Evolutionary conservation across 805 yeast genomes (phyloP), one percentile per base, ranked within the genome.

Genomic region (Candida oleophila): DNA sequence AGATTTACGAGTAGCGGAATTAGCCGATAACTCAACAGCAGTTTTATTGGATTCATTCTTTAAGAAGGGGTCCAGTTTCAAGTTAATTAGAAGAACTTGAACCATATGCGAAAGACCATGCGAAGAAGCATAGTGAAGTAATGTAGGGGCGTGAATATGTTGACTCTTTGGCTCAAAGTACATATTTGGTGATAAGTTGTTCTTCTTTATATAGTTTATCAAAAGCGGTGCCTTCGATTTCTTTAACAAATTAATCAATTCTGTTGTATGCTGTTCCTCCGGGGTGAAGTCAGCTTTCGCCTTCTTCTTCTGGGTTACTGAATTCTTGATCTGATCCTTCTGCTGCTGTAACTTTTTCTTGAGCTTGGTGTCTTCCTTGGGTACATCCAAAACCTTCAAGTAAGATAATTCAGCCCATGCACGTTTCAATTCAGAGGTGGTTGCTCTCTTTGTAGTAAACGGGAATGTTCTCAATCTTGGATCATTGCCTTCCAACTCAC

Each of bases 371-470:
- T 74, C 68, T 2, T 72, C 65, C 52, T 74, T 68, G 1, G 96
- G 92, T n/a, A 74, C 64, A 8, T 79, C 78, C 4, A 77, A 64
- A 1, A 80, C 60, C 35, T 72, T 68, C 53, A 88, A 65, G 53
- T 84, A 81, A 0, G 90, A 73, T 47, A 94, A 69, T 53, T 85
- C 84, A 22, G 79, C 73, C 98, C 98, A 94, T 0, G 95, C 89
- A 41, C 82, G 77, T 57, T 83, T 87, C 54, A 94, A 68, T 61
- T 91, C 98, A 2, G 80, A 68, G 0, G 85, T 74, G 0, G 96
- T 91, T 1, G 98, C 96, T 53, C 97, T 76, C 46, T 80, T 81
- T 0, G 99, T 92, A 0, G 96, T 85, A 67, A 94, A 90, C 1
- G 99, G 99, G 60, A 92, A 81, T 2, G 73, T 65, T 51, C 78